A percentile compares a stretch with the other conserved stretches of the same genome.
phyloP scores from a whole-genome alignment of 306 rosid species.

The Malus sieversii region DNA sequence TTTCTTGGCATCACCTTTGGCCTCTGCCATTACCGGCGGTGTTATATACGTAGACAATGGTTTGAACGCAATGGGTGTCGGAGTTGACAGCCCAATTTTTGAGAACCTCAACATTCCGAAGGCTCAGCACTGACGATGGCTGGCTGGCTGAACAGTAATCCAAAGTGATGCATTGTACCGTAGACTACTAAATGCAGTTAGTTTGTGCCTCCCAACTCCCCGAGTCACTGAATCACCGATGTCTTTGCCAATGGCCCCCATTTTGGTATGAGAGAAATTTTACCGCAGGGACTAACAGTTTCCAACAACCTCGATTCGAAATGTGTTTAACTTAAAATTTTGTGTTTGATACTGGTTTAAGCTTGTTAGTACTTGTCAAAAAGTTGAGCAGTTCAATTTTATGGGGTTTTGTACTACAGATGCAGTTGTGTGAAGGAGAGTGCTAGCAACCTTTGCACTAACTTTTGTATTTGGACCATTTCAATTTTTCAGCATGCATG shows the following conservation, averaged over 20 bases:
- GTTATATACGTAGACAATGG: conserved; percentile 78
- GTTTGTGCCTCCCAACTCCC: not conserved
- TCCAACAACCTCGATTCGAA: not conserved
- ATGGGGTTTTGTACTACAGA: not conserved
- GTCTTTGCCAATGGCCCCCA: not conserved
- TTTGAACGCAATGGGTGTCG: conserved; percentile 88
- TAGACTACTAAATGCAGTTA: not conserved
- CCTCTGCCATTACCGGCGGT: conserved; percentile 84
- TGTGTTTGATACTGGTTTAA: not conserved
- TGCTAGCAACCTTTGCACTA: too few relatives aligned
- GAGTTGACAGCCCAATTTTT: conserved; percentile 58
- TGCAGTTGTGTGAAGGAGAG: not conserved
- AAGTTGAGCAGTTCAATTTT: not conserved
- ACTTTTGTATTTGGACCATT: too few relatives aligned
- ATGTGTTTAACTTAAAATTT: not conserved
- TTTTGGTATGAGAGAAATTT: conserved; percentile 7
- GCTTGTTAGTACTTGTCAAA: not conserved
- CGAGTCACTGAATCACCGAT: not conserved
- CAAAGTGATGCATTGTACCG: not conserved
- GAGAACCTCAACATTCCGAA: conserved; percentile 39
- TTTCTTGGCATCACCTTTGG: conserved; percentile 73
- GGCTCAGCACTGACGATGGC: conserved; percentile 17
- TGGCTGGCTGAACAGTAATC: not conserved
- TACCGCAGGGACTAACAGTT: not conserved
- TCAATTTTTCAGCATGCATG: not conserved